Evolutionary conservation across 2,329 filamentous ascomycete species (phyloP), one percentile per base, ranked within the genome.

Genomic region (Diaporthe capsici): DNA sequence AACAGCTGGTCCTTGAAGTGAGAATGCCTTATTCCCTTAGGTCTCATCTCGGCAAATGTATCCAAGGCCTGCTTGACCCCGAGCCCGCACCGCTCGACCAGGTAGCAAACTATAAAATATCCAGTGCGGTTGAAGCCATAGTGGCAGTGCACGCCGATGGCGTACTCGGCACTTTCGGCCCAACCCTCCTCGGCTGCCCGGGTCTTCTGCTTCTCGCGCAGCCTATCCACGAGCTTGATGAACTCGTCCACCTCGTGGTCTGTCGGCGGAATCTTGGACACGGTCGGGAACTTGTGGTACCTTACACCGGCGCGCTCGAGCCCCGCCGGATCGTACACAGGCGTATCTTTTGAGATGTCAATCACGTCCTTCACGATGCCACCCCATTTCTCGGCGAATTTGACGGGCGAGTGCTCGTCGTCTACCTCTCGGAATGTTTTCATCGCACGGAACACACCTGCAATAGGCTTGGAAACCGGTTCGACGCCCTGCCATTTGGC

Each of bases 121-220:
- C 96, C 96, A 0, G 96, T 98, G 31, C 96, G 91, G 82, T 98
- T 98, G 86, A 97, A 98, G 0, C 96, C 96, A 80, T 98, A 98
- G 81, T 98, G 96, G 81, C 96, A 98, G 82, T 98, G 96, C 0
- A 98, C 95, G 3, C 93, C 96, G 71, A 98, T 90, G 65, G 93
- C 86, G 28, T 84, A 83, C n/a, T 86, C 84, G 9, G 55, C 55
- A 9, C 63, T 42, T 1, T 86, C 80, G 8, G 84, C 82, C 73
- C 82, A 83, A 79, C 83, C 86, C 3, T 87, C 85, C 28, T 85
- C 86, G 74, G 83, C 85, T 55, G 83, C 84, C 77, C 86, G 82
- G 39, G 83, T 80, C 67, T 85, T 86, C 76, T 93, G 91, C 60
- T 90, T 87, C 39, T 85, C 86, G 57, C 92, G 88, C 34, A 95